Conservation (phyloP, 768 basidiomycete genomes). For the Lactarius tabidus region DNA sequence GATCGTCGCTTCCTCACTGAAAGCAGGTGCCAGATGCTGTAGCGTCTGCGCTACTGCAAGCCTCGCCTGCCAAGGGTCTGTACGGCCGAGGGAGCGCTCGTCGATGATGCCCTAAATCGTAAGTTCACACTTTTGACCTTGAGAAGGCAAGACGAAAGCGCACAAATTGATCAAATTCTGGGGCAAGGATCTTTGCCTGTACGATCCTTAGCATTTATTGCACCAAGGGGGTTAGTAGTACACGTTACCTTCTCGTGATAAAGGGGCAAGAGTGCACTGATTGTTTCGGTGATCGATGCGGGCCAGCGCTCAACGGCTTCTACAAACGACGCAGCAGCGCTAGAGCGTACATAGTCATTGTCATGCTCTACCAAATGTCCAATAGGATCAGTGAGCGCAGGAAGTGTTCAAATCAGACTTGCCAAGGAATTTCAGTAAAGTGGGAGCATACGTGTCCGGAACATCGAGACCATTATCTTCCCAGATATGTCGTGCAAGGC, state of each 20-base stretch:
- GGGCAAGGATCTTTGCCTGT: slow-evolving; percentile 79
- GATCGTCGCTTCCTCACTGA: slow-evolving; percentile 56
- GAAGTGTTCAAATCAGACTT: slow-evolving; percentile 25
- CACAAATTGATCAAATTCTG: slow-evolving; percentile 92
- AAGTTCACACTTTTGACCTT: slow-evolving; percentile 3
- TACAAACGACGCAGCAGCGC: slow-evolving; percentile 67
- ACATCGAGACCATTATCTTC: slow-evolving; percentile 95
- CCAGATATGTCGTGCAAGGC: slow-evolving; percentile 80
- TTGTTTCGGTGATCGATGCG: slow-evolving; percentile 43
- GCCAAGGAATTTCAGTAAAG: slow-evolving; percentile 70
- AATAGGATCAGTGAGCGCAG: slow-evolving; percentile 5
- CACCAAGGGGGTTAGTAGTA: background rate
- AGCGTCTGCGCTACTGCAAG: slow-evolving; percentile 70
- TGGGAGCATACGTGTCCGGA: slow-evolving; percentile 57
- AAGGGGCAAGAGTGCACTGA: slow-evolving; percentile 56
- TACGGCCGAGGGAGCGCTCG: slow-evolving; percentile 74
- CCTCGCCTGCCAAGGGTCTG: slow-evolving; percentile 86
- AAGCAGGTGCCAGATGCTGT: slow-evolving; percentile 59
- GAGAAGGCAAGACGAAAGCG: slow-evolving; percentile 29
- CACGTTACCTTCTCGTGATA: slow-evolving; percentile 77
- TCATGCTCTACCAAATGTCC: slow-evolving; percentile 55
- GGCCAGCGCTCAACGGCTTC: slow-evolving; percentile 75
- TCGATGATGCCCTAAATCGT: slow-evolving; percentile 83
- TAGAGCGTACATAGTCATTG: slow-evolving; percentile 73
- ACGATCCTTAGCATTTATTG: background rate